Percentiles rank a stretch among this genome's conserved stretches.
Conservation (phyloP, 2,329 filamentous ascomycete genomes). For the Neoascochyta sp. region DNA sequence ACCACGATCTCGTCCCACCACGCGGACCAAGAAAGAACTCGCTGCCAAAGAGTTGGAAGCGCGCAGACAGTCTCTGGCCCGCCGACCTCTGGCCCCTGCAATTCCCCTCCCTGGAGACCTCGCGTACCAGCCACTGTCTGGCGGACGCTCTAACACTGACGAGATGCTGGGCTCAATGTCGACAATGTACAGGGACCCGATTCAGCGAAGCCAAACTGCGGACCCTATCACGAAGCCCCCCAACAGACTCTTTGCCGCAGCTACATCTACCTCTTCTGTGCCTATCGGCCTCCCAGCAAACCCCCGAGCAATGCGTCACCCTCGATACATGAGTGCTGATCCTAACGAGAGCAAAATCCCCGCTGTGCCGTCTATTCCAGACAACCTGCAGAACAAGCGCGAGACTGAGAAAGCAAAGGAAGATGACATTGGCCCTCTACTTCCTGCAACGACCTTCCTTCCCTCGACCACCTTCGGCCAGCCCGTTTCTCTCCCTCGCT, state of each 20-base stretch:
- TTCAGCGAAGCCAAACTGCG: conserved; percentile 61
- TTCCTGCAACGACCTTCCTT: conserved; percentile 48
- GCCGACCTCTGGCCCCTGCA: conserved; percentile 71
- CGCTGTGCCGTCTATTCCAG: conserved; percentile 56
- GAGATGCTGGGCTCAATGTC: conserved; percentile 41
- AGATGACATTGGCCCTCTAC: conserved; percentile 46
- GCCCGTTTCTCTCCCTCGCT: conserved; percentile 37
- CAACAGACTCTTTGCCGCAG: conserved; percentile 29
- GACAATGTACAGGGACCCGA: conserved; percentile 32
- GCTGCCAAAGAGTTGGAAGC: conserved; percentile 81
- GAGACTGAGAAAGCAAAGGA: conserved; percentile 27
- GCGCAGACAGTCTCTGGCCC: conserved; percentile 71
- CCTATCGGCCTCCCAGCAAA: conserved; percentile 82
- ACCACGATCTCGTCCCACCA: conserved; percentile 20
- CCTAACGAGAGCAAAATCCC: conserved; percentile 49
- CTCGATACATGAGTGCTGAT: conserved; percentile 62
- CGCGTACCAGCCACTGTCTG: conserved; percentile 29
- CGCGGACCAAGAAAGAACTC: conserved; percentile 43
- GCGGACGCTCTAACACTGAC: conserved; percentile 37
- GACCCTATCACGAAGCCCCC: conserved; percentile 50
- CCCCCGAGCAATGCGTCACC: conserved; percentile 83
- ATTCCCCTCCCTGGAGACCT: conserved; percentile 70
- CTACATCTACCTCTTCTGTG: conserved; percentile 49
- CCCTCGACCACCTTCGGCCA: conserved; percentile 48
- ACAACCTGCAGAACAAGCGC: conserved; percentile 36